A percentile compares a stretch with the other conserved stretches of the same genome.
Conservation (phyloP, 2,329 filamentous ascomycete genomes). For the Aspergillus pseudoterreus region DNA sequence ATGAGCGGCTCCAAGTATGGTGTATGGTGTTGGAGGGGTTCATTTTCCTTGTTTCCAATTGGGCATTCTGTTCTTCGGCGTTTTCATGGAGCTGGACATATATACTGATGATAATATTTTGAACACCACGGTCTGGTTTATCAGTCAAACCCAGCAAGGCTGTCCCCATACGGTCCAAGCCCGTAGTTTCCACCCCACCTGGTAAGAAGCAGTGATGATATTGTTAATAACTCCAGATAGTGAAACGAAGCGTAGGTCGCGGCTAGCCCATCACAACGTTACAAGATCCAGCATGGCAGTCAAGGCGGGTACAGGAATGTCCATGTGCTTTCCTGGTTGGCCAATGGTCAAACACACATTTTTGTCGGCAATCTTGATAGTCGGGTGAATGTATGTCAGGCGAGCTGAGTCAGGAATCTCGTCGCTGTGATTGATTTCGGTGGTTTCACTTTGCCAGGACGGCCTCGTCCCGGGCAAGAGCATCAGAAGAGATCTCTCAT, state of each 20-base stretch:
- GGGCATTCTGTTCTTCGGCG: no score
- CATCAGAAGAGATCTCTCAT: background rate
- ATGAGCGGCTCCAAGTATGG: background rate
- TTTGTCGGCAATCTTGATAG: conserved; percentile 1
- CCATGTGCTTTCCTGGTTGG: background rate
- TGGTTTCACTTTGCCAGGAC: background rate
- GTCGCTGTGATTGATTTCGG: background rate
- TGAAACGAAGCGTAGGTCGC: background rate
- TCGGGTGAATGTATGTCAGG: conserved; percentile 4
- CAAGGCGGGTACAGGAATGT: conserved; percentile 3
- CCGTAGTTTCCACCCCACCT: no score
- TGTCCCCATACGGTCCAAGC: no score
- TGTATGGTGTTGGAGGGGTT: no score
- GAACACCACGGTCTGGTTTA: no score
- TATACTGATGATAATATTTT: no score
- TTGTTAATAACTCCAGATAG: background rate
- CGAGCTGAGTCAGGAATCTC: conserved; percentile 7
- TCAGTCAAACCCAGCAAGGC: no score
- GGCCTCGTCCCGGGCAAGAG: background rate
- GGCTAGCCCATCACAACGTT: background rate
- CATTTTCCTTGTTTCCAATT: no score
- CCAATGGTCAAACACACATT: conserved; percentile 5
- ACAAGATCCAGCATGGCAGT: conserved; percentile 4
- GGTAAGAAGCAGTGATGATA: no score
- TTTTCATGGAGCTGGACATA: no score